These are phyloP conservation scores for Vitis vinifera DNA, from an alignment of 164 flowering plant genomes.

Conservation along the genomic window ASM3070453v1 NC_081822.1:800001-800500, in stretches of 20 bases:
- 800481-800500: too few species aligned
- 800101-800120: slow-evolving; percentile 16
- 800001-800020: slow-evolving; percentile 15
- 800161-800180: slow-evolving; percentile 9
- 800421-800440: slow-evolving; percentile 14
- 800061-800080: slow-evolving; percentile 2
- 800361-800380: background rate
- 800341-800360: slow-evolving; percentile 26
- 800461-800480: slow-evolving; percentile 2
- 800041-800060: slow-evolving; percentile 26
- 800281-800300: slow-evolving; percentile 6
- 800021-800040: slow-evolving; percentile 9
- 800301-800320: slow-evolving; percentile 16
- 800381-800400: slow-evolving; percentile 24
- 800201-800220: slow-evolving; percentile 16
- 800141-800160: slow-evolving; percentile 2
- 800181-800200: slow-evolving; percentile 7
- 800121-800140: slow-evolving; percentile 13
- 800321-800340: slow-evolving; percentile 14
- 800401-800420: slow-evolving; percentile 2
- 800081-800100: slow-evolving; percentile 9
- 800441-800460: slow-evolving; percentile 33
- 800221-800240: slow-evolving; percentile 12
- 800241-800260: slow-evolving; percentile 15
- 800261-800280: slow-evolving; percentile 14